Conservation (phyloP, 306 rosid genomes). For the Cicer pinnatifidum region DNA sequence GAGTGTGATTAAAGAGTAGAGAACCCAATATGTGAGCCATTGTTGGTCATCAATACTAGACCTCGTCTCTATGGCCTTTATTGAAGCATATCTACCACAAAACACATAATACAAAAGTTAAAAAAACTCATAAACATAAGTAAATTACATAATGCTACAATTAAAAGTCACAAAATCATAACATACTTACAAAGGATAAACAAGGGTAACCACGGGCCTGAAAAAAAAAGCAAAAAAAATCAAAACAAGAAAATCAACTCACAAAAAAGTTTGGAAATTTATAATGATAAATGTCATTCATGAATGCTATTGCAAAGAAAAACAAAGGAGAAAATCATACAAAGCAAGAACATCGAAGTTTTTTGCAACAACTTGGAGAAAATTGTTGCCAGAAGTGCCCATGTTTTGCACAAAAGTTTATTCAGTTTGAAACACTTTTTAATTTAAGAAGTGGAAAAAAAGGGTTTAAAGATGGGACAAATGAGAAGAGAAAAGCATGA, state of each 20-base stretch:
- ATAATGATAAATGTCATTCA: neutral
- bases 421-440: neutral
- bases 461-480: slow-evolving; percentile 38
- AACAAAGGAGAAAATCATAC: slow-evolving; percentile 47
- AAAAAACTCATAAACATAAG: slow-evolving; percentile 12
- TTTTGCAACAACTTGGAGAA: slow-evolving; percentile 75
- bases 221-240: neutral
- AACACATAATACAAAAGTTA: neutral
- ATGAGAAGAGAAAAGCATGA: slow-evolving; percentile 3
- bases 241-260: neutral
- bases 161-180: neutral
- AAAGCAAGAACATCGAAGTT: slow-evolving; percentile 92
- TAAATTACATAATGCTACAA: slow-evolving; percentile 12
- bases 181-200: slow-evolving; percentile 84
- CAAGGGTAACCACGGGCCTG: slow-evolving; percentile 86
- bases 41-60: slow-evolving; percentile 80
- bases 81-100: slow-evolving; percentile 70
- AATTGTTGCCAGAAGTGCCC: slow-evolving; percentile 63
- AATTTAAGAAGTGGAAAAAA: slow-evolving; percentile 19
- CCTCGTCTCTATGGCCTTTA: slow-evolving; percentile 84
- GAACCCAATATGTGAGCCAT: slow-evolving; percentile 98
- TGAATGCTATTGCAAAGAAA: neutral
- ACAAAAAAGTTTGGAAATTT: neutral
- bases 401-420: slow-evolving; percentile 40
- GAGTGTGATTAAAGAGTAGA: slow-evolving; percentile 82